Percentiles rank a stretch among this genome's conserved stretches.
These are phyloP conservation scores for Gymnopilus junonius DNA, from an alignment of 768 basidiomycete genomes.

Conservation along the genomic window DNA sequence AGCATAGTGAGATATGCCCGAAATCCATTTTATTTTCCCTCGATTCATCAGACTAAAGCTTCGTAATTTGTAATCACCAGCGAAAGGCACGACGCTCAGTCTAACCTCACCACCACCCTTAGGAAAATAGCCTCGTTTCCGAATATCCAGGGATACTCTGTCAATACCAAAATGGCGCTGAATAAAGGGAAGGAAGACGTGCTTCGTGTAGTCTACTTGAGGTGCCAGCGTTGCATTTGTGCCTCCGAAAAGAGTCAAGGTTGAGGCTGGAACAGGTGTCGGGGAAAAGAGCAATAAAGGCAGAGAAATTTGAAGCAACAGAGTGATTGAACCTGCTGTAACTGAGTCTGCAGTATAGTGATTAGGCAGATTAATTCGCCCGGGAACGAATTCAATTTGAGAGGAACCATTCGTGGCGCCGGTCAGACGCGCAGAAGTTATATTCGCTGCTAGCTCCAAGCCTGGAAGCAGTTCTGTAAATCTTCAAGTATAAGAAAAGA, in stretches of 20 bases:
- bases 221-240: slow-evolving; percentile 76
- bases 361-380: slow-evolving; percentile 43
- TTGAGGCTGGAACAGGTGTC: slow-evolving; percentile 38
- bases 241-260: slow-evolving; percentile 64
- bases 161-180: slow-evolving; percentile 54
- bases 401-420: slow-evolving; percentile 61
- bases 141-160: slow-evolving; percentile 48
- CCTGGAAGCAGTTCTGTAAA: slow-evolving; percentile 41
- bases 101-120: slow-evolving; percentile 70
- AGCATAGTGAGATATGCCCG: slow-evolving; percentile 68
- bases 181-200: slow-evolving; percentile 73
- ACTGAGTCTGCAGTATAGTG: slow-evolving; percentile 46
- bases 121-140: slow-evolving; percentile 71
- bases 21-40: slow-evolving; percentile 53
- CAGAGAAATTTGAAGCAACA: slow-evolving; percentile 73
- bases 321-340: slow-evolving; percentile 74
- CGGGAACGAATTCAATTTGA: slow-evolving; percentile 60
- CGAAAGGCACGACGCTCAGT: slow-evolving; percentile 47
- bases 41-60: slow-evolving; percentile 57
- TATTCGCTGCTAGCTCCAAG: slow-evolving; percentile 63
- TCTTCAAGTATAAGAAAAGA: background rate
- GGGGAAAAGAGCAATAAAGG: slow-evolving; percentile 68
- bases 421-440: slow-evolving; percentile 57
- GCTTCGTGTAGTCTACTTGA: slow-evolving; percentile 73
- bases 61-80: slow-evolving; percentile 39